Evolutionary conservation across 257 asterid genomes (phyloP), one percentile per base, ranked within the genome.

Genomic region (Plantago ovata): DNA sequence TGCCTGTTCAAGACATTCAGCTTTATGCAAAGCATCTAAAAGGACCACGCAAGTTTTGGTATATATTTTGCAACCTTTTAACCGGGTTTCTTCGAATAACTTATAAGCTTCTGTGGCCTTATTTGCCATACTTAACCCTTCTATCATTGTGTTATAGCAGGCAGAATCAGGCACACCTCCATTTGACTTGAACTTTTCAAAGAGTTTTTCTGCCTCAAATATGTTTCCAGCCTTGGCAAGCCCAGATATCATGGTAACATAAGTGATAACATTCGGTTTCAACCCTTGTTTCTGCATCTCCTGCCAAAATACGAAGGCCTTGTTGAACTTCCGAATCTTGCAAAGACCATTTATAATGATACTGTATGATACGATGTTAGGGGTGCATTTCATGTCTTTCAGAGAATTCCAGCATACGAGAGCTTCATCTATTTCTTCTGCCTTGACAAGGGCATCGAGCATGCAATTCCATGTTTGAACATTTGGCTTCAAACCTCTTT

Each of bases 241-340:
- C 69, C 97, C 97, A 18, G 95, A 86, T 41, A 92, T 88, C 97
- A 92, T 86, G 36, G 97, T 85, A 42, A 85, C 69, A 63, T 92
- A 84, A 12, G 89, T 86, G 64, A 88, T 68, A 20, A 58, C 70
- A 62, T 92, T 86, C 36, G 98, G 97, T 65, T 79, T 80, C 72
- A 88, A 41, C 44, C 98, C 97, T 65, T 79, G 80, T 69, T 80
- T 92, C 81, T 86, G 96, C 95, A 92, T 84, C 71, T 86, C 95
- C 60, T 92, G 98, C 98, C 98, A 92, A 75, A 88, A 88, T 14
- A 92, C 98, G 63, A 84, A 92, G 13, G 98, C 98, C 65, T 92
- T 92, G 53, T 92, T 92, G 85, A 92, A 92, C 68, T 88, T 92
- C 58, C 87, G 81, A 61, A 85, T 81, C 73, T 64, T 79, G 60